Conservation (phyloP, 2,329 filamentous ascomycete genomes). For the Trichoderma endophyticum region DNA sequence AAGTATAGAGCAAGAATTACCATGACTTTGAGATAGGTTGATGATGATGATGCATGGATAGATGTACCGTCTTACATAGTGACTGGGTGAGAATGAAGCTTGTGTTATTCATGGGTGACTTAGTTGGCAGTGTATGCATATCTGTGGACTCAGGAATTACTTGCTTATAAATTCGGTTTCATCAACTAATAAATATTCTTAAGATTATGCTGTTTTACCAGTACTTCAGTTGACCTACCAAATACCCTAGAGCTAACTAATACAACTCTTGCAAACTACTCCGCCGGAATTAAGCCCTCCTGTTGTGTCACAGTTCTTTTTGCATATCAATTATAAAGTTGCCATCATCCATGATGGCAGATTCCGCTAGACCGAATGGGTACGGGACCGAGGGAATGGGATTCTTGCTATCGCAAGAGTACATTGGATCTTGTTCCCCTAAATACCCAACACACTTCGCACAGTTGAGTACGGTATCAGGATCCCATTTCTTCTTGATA, state of each 20-base stretch:
- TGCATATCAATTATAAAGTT: too few relatives aligned
- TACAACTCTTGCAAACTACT: background rate
- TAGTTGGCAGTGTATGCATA: background rate
- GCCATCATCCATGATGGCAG: too few relatives aligned
- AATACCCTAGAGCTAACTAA: background rate
- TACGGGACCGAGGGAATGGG: too few relatives aligned
- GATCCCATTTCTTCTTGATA: background rate
- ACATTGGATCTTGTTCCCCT: too few relatives aligned
- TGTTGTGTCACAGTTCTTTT: too few relatives aligned
- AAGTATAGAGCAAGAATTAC: background rate
- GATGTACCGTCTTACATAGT: background rate
- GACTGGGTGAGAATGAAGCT: background rate
- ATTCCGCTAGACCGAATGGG: too few relatives aligned
- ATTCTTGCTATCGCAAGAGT: too few relatives aligned
- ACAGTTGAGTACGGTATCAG: too few relatives aligned
- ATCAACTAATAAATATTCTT: background rate
- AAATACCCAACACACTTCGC: too few relatives aligned
- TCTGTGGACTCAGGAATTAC: rapidly evolving
- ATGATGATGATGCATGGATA: background rate
- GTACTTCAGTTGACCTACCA: background rate
- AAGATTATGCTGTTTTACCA: background rate
- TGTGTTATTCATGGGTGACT: background rate
- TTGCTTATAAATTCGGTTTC: background rate
- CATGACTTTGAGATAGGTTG: background rate
- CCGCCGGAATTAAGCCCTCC: too few relatives aligned